Percentiles rank a stretch among this genome's conserved stretches.
phyloP scores from a whole-genome alignment of 257 asterid genomes.

The Solanum bukasovii region DNA sequence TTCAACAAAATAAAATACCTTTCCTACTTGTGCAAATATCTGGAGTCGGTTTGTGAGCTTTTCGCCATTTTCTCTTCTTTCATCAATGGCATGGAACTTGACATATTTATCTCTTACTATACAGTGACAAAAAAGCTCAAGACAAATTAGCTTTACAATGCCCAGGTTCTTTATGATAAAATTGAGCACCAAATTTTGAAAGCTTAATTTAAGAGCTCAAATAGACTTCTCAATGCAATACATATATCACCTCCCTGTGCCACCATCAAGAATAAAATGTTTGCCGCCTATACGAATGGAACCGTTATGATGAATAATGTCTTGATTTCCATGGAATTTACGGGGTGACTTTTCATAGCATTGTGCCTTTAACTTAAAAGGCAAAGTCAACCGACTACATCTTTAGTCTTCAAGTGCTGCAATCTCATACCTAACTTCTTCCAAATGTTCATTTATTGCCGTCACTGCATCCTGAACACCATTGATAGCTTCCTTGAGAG shows the following conservation, averaged over 20 bases:
- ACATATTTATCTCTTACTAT: neutral
- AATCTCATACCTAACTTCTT: conserved; percentile 93
- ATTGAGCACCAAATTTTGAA: neutral
- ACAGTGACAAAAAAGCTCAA: neutral
- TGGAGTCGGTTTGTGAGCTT: neutral
- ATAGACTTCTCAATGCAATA: neutral
- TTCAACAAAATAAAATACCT: neutral
- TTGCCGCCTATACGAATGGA: neutral
- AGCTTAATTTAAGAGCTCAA: neutral
- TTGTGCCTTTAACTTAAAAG: neutral
- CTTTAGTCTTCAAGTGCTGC: conserved; percentile 58
- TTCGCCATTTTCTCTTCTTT: neutral
- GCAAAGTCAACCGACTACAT: conserved; percentile 35
- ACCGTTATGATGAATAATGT: neutral
- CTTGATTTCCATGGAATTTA: neutral
- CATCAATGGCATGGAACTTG: neutral
- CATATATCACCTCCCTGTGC: neutral
- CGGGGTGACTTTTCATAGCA: neutral
- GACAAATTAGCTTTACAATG: neutral
- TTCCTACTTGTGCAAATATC: neutral
- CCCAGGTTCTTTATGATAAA: neutral
- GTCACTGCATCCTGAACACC: conserved; percentile 75
- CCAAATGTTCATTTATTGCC: conserved; percentile 72
- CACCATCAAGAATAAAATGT: neutral
- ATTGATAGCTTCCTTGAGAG: conserved; percentile 76